Conservation (phyloP, 208 protist species). For the Phytomonas serpens region DNA sequence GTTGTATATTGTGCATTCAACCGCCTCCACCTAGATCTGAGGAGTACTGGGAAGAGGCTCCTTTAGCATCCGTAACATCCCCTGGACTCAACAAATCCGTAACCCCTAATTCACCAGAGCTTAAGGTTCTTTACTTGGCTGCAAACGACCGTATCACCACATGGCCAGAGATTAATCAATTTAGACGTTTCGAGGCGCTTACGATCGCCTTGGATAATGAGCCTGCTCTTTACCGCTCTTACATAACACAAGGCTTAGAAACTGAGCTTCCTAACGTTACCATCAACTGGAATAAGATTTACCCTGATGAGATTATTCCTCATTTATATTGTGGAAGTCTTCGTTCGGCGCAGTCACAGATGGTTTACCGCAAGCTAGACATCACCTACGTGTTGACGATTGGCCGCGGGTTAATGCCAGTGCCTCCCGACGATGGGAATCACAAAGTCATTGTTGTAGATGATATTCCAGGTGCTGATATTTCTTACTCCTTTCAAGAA, state of each 20-base stretch:
- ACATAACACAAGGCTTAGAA: constrained; percentile 34
- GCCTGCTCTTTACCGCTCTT: constrained; percentile 62
- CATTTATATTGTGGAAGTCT: constrained; percentile 80
- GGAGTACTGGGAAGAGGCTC: not conserved
- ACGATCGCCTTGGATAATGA: constrained; percentile 83
- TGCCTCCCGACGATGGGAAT: constrained; percentile 52
- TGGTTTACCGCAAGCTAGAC: constrained; percentile 75
- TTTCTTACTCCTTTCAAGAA: constrained; percentile 65
- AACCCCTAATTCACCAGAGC: constrained; percentile 19
- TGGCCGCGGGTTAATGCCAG: constrained; percentile 58
- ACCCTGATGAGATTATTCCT: constrained; percentile 77
- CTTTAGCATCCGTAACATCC: not conserved
- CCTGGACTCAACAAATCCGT: not conserved
- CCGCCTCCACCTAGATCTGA: not conserved
- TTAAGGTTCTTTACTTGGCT: constrained; percentile 68
- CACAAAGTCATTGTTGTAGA: constrained; percentile 73
- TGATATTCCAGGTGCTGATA: constrained; percentile 80
- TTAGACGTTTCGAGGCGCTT: constrained; percentile 44
- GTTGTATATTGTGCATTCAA: constrained; percentile 49
- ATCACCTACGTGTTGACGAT: constrained; percentile 80
- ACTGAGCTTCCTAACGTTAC: constrained; percentile 57
- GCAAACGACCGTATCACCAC: constrained; percentile 57
- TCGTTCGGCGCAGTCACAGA: constrained; percentile 75
- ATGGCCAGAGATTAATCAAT: constrained; percentile 29
- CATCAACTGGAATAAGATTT: constrained; percentile 89